Base-by-base conservation (phyloP, 148 eudicot species). In the Diospyros kaki region DNA sequence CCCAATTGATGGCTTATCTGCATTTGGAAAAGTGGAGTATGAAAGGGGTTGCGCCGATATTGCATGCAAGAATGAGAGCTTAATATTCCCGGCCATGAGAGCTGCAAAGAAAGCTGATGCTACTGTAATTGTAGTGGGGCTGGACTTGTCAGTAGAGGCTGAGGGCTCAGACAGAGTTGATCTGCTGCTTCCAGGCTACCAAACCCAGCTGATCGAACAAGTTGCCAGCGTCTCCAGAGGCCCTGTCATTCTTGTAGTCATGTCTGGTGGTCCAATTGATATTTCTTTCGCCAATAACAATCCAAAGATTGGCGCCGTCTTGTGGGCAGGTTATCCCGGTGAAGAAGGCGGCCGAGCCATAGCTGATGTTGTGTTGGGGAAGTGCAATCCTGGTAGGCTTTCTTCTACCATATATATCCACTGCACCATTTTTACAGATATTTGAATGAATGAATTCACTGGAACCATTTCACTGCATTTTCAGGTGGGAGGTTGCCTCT, bases 291-390 rank as follows among this genome's bases (percentile, higher is more conserved):
- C 79, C 38, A 70, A 75, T 13, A 9, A 64, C 39, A 72, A 86
- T 62, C 71, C 78, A 0, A 71, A 73, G 7, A 82, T 89, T 73
- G 53, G 78, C 15, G 86, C 86, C 58, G 87, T 87, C 59, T 8
- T 89, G 15, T 89, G 93, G 93, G 93, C 80, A 51, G 93, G 93
- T 7, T 87, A 87, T 56, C 93, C 93, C 2, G 93, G 93, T 64
- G 81, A 89, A 72, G 84, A 81, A 50, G 91, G 91, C 6, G 91
- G 91, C 1, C 61, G 64, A 14, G 89, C 93, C 17, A 77, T 87
- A 69, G 93, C 93, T 13, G 89, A 87, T 76, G 80, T 86, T 42
- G 41, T 89, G 2, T 87, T 82, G 42, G 90, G 89, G 2, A 62
- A 80, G n/a, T 39, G 76, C 61, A 86, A 84, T 78, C 93, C 89